Percentiles rank a stretch among this genome's conserved stretches.
These are phyloP conservation scores for Penicillium capsulatum DNA, from an alignment of 2,329 filamentous ascomycete species.

Conservation along the genomic window DNA sequence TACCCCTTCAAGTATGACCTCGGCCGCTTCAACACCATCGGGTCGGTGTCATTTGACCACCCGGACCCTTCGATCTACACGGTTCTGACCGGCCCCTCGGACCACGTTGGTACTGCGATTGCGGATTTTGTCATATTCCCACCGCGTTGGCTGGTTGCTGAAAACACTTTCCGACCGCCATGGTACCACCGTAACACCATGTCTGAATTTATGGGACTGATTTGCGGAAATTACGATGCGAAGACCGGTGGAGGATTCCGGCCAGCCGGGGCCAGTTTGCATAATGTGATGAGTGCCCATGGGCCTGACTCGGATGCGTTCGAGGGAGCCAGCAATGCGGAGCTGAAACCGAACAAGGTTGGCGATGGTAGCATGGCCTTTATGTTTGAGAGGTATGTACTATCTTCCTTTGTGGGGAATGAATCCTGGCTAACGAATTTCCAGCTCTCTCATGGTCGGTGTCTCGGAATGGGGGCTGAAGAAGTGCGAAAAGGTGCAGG, in stretches of 20 bases:
- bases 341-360: constrained; percentile 54
- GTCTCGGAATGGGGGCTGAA: constrained; percentile 70
- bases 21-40: constrained; percentile 70
- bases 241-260: constrained; percentile 56
- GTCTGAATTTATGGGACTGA: constrained; percentile 64
- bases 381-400: constrained; percentile 56
- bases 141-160: constrained; percentile 59
- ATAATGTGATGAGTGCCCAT: constrained; percentile 70
- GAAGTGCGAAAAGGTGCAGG: constrained; percentile 66
- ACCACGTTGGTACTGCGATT: constrained; percentile 58
- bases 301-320: constrained; percentile 56
- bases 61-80: constrained; percentile 76
- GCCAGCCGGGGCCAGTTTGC: constrained; percentile 59
- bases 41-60: constrained; percentile 69
- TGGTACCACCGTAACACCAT: constrained; percentile 65
- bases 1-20: constrained; percentile 80
- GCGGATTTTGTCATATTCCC: constrained; percentile 64
- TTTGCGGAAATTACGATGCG: constrained; percentile 59
- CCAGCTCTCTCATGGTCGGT: constrained; percentile 61
- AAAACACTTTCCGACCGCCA: constrained; percentile 57
- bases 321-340: constrained; percentile 51
- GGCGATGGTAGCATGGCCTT: constrained; percentile 60
- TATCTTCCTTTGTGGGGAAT: too few species aligned
- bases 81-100: constrained; percentile 57
- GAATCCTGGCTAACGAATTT: constrained; percentile 27